These are phyloP conservation scores for Musa itinerans DNA, from an alignment of 176 grass and related monocot species.

Conservation along the genomic window DNA sequence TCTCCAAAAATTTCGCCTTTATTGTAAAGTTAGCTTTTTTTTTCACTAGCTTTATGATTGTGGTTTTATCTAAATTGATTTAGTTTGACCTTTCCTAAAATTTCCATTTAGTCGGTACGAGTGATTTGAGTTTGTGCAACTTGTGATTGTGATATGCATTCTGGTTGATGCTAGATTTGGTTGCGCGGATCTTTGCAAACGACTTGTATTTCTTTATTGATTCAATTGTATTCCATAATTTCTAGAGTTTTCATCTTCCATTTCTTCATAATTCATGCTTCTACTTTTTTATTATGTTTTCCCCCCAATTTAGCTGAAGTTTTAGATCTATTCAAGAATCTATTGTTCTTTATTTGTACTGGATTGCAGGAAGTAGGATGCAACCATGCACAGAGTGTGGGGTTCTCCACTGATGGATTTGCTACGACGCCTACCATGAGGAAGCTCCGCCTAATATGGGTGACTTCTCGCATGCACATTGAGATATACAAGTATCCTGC, in stretches of 20 bases:
- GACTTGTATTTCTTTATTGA: too few species aligned
- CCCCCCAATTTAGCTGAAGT: not conserved
- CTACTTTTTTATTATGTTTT: not conserved
- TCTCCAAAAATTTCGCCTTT: too few species aligned
- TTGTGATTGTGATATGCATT: too few species aligned
- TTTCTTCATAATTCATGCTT: not conserved
- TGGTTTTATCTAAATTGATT: too few species aligned
- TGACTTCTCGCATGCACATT: constrained; percentile 93
- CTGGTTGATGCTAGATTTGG: too few species aligned
- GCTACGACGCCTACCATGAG: constrained; percentile 90
- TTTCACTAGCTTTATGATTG: too few species aligned
- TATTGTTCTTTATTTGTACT: not conserved
- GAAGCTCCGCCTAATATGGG: constrained; percentile 92
- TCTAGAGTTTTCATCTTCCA: not conserved
- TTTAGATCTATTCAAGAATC: not conserved
- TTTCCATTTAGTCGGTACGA: too few species aligned
- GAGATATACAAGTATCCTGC: constrained; percentile 95
- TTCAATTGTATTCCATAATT: too few species aligned
- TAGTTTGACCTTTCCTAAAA: too few species aligned
- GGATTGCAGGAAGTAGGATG: constrained; percentile 74
- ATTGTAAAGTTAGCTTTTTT: too few species aligned
- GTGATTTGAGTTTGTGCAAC: too few species aligned
- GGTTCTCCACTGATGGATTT: constrained; percentile 97
- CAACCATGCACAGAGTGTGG: constrained; percentile 89
- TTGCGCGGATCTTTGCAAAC: too few species aligned